phyloP scores from a whole-genome alignment of 2,329 filamentous ascomycete genomes.

The Sarocladiaceae sp. region DNA sequence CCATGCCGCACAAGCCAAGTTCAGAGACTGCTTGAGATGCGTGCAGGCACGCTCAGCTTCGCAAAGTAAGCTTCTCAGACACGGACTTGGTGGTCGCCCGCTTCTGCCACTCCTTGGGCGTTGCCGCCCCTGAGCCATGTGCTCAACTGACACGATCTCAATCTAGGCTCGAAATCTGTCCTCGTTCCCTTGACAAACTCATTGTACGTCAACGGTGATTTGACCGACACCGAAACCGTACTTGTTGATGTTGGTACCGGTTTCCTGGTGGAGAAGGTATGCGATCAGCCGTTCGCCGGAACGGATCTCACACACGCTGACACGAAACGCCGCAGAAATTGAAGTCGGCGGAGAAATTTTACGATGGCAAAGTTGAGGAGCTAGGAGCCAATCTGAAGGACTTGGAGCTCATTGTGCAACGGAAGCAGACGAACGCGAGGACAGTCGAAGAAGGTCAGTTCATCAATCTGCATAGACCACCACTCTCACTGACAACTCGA shows the following conservation, averaged over 20 bases:
- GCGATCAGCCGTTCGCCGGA: not conserved
- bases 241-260: constrained; percentile 92
- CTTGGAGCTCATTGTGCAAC: constrained; percentile 52
- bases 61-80: constrained; percentile 14
- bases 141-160: not conserved
- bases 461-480: not conserved
- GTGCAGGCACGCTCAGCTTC: constrained; percentile 46
- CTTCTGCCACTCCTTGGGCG: not conserved
- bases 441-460: constrained; percentile 79
- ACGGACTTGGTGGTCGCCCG: too few species aligned
- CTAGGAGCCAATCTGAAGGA: constrained; percentile 50
- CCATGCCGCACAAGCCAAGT: constrained; percentile 84
- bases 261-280: constrained; percentile 89
- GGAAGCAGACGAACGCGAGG: constrained; percentile 79
- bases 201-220: constrained; percentile 82
- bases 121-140: not conserved
- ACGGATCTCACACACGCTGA: not conserved
- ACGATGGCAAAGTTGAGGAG: constrained; percentile 52
- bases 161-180: constrained; percentile 49
- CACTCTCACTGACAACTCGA: not conserved
- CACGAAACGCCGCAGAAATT: constrained; percentile 34
- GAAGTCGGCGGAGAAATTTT: constrained; percentile 51
- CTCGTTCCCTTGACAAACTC: constrained; percentile 94
- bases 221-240: constrained; percentile 71
- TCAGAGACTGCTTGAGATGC: constrained; percentile 81